Conservation (phyloP, 352 stramenopile species). For the Phytophthora macrochlamydospora region DNA sequence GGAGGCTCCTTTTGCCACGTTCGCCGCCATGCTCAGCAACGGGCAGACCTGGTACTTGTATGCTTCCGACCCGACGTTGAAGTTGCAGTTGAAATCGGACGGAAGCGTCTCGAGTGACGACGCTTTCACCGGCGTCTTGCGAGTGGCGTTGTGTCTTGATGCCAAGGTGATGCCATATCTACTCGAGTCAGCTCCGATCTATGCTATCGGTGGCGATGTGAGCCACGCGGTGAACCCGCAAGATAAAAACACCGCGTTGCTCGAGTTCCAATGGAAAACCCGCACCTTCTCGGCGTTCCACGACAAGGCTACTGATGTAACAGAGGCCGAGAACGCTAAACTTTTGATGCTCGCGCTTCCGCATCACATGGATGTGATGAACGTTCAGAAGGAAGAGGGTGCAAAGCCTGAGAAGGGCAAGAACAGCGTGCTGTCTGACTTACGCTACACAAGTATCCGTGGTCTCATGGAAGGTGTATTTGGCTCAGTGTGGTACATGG, state of each 20-base stretch:
- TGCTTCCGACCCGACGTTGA: constrained; percentile 50
- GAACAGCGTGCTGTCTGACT: constrained; percentile 40
- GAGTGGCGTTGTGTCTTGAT: constrained; percentile 53
- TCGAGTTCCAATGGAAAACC: constrained; percentile 74
- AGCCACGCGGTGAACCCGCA: constrained; percentile 48
- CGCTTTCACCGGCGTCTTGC: constrained; percentile 59
- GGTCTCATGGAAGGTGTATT: constrained; percentile 74
- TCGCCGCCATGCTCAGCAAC: constrained; percentile 57
- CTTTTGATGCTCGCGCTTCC: constrained; percentile 78
- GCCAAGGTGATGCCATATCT: constrained; percentile 48
- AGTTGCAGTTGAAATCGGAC: constrained; percentile 45
- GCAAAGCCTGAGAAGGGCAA: constrained; percentile 19
- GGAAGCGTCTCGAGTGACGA: constrained; percentile 39
- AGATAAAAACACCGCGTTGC: constrained; percentile 31
- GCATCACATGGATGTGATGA: constrained; percentile 71
- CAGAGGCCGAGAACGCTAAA: constrained; percentile 34
- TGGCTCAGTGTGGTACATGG: constrained; percentile 68
- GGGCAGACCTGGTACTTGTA: constrained; percentile 74
- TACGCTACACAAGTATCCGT: constrained; percentile 76
- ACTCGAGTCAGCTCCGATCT: constrained; percentile 62
- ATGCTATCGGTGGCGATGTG: constrained; percentile 58
- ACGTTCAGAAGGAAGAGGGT: constrained; percentile 17
- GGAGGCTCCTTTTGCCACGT: constrained; percentile 51
- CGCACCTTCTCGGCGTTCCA: constrained; percentile 45
- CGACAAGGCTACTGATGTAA: constrained; percentile 5